Conservation (phyloP, 2,329 filamentous ascomycete species). For the Fusarium goolgardi region DNA sequence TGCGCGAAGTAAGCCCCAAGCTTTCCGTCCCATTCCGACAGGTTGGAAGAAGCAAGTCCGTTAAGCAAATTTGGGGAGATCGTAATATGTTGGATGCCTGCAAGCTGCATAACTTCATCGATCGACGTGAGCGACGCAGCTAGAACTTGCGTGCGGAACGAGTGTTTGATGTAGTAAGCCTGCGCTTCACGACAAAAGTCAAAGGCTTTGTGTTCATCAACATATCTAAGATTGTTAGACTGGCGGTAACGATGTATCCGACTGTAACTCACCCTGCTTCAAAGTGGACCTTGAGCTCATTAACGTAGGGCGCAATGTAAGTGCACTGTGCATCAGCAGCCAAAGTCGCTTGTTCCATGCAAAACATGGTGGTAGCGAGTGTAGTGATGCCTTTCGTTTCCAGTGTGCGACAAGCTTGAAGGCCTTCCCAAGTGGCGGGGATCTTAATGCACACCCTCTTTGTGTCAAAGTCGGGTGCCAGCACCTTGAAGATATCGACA, state of each 20-base stretch:
- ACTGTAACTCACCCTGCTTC: slow-evolving; percentile 56
- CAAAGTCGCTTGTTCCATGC: slow-evolving; percentile 68
- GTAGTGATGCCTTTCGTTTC: slow-evolving; percentile 67
- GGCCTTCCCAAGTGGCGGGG: slow-evolving; percentile 71
- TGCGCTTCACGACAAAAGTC: slow-evolving; percentile 64
- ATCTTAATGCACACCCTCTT: slow-evolving; percentile 72
- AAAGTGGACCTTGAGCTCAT: slow-evolving; percentile 73
- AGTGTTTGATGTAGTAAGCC: slow-evolving; percentile 60
- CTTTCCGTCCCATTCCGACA: slow-evolving; percentile 48
- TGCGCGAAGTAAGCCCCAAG: slow-evolving; percentile 49
- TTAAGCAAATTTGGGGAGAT: slow-evolving; percentile 65
- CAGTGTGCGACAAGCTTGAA: slow-evolving; percentile 67
- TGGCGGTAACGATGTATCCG: not conserved
- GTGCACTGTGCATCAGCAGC: slow-evolving; percentile 68
- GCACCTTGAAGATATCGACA: slow-evolving; percentile 42
- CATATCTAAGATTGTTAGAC: slow-evolving; percentile 52
- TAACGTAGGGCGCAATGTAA: slow-evolving; percentile 74
- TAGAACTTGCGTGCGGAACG: slow-evolving; percentile 62
- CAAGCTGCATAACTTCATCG: slow-evolving; percentile 68
- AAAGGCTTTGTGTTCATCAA: slow-evolving; percentile 62
- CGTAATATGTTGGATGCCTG: slow-evolving; percentile 69
- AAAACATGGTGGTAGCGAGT: slow-evolving; percentile 72
- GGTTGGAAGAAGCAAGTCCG: slow-evolving; percentile 56
- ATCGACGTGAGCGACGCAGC: slow-evolving; percentile 68
- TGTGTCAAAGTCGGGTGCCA: slow-evolving; percentile 52